Base-by-base conservation (phyloP, 768 basidiomycete species). In the Calocybe indica region DNA sequence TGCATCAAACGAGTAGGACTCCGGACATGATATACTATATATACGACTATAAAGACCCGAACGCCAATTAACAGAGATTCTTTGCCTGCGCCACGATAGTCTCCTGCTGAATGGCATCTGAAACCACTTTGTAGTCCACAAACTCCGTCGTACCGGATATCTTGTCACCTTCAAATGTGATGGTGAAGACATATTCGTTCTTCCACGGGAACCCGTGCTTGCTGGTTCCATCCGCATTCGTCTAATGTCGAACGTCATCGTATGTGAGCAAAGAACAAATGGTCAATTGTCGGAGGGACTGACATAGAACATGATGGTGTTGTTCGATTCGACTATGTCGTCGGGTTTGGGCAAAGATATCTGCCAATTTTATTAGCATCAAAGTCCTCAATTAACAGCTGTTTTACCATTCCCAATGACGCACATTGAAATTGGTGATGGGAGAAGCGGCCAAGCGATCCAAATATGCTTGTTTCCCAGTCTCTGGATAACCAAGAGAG, bases 131-230 rank as follows among this genome's bases (percentile, higher is more conserved):
- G 1, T 54, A 49, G 32, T 58, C 57, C 5, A 47, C 44, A 34
- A 55, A 58, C 37, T 55, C 52, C 13, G 45, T 48, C 30, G 51
- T 40, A 4, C 45, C 47, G 43, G 45, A 35, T 36, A 58, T 55
- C 41, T 48, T 46, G 40, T 53, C 43, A 1, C 37, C 38, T 10
- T 47, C 34, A 28, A 52, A 55, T 1, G 46, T 47, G 48, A 58
- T 52, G 9, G 51, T 53, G 34, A 52, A 49, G 9, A 49, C 52
- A 45, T 58, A 58, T 35, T 58, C 57, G 41, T 48, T 52, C 12
- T 41, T 45, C 47, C 44, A 51, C 1, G 50, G 47, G 28, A 54
- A 51, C n/a, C 53, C 53, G 31, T 54, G 50, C 2, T 15, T 12
- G 9, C 50, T 49, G 10, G 37, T 46, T n/a, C 53, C 53, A 37